Conservation (phyloP, 2,329 filamentous ascomycete species). For the Bipolaris sorokiniana region DNA sequence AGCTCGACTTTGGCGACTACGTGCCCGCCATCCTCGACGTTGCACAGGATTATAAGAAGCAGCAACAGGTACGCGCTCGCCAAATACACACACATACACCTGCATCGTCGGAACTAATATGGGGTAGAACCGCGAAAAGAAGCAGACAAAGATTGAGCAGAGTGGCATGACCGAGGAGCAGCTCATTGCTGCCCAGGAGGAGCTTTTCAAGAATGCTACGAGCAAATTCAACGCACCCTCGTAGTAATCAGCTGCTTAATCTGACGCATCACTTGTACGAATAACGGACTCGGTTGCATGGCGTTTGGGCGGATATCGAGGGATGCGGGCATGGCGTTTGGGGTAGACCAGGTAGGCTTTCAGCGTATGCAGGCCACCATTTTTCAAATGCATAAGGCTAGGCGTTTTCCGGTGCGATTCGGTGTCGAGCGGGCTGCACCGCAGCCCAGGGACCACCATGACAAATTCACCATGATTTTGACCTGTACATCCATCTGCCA, state of each 20-base stretch:
- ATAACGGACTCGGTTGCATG: conserved; percentile 23
- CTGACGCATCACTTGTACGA: conserved; percentile 11
- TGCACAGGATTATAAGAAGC: conserved; percentile 89
- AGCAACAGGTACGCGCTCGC: conserved; percentile 74
- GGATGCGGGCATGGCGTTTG: conserved; percentile 31
- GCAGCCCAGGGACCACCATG: background rate
- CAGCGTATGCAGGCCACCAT: conserved; percentile 8
- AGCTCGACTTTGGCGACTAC: conserved; percentile 92
- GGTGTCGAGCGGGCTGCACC: conserved; percentile 1
- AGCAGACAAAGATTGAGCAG: conserved; percentile 94
- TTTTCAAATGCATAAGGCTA: conserved; percentile 10
- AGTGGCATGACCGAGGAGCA: conserved; percentile 92
- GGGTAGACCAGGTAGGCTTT: conserved; percentile 26
- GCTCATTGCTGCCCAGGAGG: conserved; percentile 84
- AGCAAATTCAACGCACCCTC: conserved; percentile 69
- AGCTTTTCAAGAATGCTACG: conserved; percentile 83
- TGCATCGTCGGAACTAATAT: conserved; percentile 18
- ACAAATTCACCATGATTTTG: background rate
- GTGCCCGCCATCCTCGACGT: conserved; percentile 86
- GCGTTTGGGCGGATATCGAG: conserved; percentile 31
- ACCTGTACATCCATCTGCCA: background rate
- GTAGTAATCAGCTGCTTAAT: conserved; percentile 25
- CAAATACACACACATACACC: no score
- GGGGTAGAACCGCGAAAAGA: conserved; percentile 85
- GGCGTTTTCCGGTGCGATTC: conserved; percentile 10